Conservation (phyloP, 305 asterid genomes). For the Solanum hybrid region DNA sequence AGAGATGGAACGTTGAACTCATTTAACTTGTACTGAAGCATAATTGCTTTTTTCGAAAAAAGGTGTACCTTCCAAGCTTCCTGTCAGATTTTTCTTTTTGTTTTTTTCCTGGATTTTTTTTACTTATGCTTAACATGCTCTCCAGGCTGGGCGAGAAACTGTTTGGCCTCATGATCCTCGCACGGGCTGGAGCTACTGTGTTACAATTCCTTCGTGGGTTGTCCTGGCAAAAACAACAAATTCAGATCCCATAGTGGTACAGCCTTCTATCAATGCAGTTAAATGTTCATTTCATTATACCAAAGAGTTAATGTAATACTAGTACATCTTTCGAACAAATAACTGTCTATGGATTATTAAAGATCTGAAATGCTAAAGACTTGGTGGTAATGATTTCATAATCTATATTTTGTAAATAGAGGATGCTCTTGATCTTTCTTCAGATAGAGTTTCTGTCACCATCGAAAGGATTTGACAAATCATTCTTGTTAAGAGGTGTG, state of each 20-base stretch:
- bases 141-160: slow-evolving; percentile 78
- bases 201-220: slow-evolving; percentile 90
- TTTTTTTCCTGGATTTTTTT: not conserved
- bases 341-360: not conserved
- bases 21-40: not conserved
- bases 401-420: not conserved
- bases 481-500: not conserved
- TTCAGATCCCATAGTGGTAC: slow-evolving; percentile 95
- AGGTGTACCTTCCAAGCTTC: not conserved
- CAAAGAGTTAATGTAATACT: not conserved
- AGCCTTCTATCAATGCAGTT: slow-evolving; percentile 11
- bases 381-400: not conserved
- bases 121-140: slow-evolving; percentile 4
- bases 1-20: not conserved
- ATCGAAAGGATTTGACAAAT: not conserved
- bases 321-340: not conserved
- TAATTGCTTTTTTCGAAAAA: not conserved
- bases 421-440: not conserved
- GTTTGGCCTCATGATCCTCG: slow-evolving; percentile 96
- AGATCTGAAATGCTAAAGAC: not conserved
- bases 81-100: not conserved
- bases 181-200: slow-evolving; percentile 94
- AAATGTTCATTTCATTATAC: slow-evolving; percentile 13
- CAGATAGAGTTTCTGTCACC: not conserved
- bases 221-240: slow-evolving; percentile 84